A percentile compares a stretch with the other conserved stretches of the same genome.
Evolutionary conservation across 129 eudicot genomes (phyloP).

Genomic region (Flaveria robusta): DNA sequence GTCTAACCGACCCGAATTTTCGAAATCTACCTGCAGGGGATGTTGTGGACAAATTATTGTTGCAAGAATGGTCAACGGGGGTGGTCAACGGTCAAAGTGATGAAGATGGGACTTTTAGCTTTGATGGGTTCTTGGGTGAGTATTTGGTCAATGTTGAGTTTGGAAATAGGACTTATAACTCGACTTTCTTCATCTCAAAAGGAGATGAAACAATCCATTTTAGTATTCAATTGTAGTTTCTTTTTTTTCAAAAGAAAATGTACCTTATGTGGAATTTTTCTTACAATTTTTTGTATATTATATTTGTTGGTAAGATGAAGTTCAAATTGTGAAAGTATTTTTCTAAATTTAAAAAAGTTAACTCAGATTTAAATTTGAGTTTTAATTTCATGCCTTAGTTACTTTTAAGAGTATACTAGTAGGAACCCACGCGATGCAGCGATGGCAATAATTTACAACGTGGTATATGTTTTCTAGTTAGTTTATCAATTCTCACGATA

Average conservation of each 20-base stretch:
- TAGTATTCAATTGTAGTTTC: conserved; percentile 42
- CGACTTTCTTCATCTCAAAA: conserved; percentile 49
- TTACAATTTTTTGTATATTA: neutral
- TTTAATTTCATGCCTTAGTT: too few species aligned
- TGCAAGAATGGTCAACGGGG: conserved; percentile 72
- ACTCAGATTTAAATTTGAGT: too few species aligned
- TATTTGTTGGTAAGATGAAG: neutral
- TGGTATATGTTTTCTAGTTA: too few species aligned
- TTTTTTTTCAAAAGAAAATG: neutral
- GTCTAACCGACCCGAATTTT: conserved; percentile 57
- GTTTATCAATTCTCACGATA: too few species aligned
- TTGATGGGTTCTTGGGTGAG: conserved; percentile 64
- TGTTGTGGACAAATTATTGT: conserved; percentile 56
- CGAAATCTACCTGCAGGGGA: conserved; percentile 63
- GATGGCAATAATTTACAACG: too few species aligned
- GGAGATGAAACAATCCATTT: conserved; percentile 59
- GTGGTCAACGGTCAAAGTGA: conserved; percentile 50
- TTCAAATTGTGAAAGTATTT: neutral
- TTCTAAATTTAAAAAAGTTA: too few species aligned
- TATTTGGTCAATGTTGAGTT: conserved; percentile 40
- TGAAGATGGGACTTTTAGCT: conserved; percentile 50
- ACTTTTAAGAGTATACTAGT: too few species aligned
- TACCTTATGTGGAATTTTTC: neutral
- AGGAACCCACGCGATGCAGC: too few species aligned
- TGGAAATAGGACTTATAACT: conserved; percentile 37